These are phyloP conservation scores for Coemansia sp. DNA, from an alignment of 192 early-diverging fungal species.

Conservation along the genomic window DNA sequence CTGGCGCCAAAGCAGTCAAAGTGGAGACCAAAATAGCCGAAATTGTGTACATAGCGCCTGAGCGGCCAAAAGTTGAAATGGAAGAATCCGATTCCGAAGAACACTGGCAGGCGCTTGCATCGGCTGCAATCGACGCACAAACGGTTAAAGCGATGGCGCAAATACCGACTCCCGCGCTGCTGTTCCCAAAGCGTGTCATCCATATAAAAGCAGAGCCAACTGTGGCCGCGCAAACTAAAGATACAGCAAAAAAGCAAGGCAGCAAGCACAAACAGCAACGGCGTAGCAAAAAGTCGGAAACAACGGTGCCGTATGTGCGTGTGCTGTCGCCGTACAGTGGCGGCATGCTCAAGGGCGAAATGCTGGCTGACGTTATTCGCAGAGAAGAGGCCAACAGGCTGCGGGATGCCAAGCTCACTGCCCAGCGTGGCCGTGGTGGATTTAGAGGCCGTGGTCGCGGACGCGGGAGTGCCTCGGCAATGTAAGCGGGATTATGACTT, in stretches of 20 bases:
- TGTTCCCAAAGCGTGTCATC: slow-evolving; percentile 32
- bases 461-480: slow-evolving; percentile 9
- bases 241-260: background rate
- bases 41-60: slow-evolving; percentile 18
- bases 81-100: slow-evolving; percentile 50
- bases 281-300: background rate
- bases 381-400: slow-evolving; percentile 23
- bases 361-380: slow-evolving; percentile 44
- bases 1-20: slow-evolving; percentile 39
- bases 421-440: slow-evolving; percentile 16
- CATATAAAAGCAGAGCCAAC: slow-evolving; percentile 19
- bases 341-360: slow-evolving; percentile 36
- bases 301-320: slow-evolving; percentile 14
- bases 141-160: slow-evolving; percentile 14
- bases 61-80: slow-evolving; percentile 26
- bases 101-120: slow-evolving; percentile 32
- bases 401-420: slow-evolving; percentile 1
- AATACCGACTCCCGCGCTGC: slow-evolving; percentile 34
- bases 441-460: slow-evolving; percentile 33
- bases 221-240: background rate
- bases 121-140: slow-evolving; percentile 39
- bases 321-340: slow-evolving; percentile 41
- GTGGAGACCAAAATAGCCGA: slow-evolving; percentile 25
- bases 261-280: slow-evolving; percentile 6
- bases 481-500: background rate